These are phyloP conservation scores for Phellopilus nigrolimitatus DNA, from an alignment of 1,284 basidiomycete species.

Conservation along the genomic window DNA sequence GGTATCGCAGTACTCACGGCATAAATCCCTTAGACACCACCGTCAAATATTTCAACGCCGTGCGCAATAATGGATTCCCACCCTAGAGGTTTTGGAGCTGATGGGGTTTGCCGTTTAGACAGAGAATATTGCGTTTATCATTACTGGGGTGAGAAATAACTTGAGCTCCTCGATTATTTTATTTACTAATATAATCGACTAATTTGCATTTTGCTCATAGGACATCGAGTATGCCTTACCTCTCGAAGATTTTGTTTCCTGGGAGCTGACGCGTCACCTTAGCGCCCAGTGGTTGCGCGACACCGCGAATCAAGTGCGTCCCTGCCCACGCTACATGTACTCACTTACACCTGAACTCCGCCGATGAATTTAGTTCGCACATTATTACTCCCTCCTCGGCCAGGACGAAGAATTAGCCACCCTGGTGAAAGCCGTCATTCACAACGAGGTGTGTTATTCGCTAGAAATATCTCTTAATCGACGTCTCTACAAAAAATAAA, in stretches of 20 bases:
- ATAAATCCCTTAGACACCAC: too few relatives aligned
- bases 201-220: slow-evolving; percentile 37
- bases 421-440: slow-evolving; percentile 69
- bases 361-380: slow-evolving; percentile 47
- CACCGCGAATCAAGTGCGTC: slow-evolving; percentile 63
- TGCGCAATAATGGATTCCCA: slow-evolving; percentile 28
- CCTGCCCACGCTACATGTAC: not conserved
- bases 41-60: slow-evolving; percentile 63
- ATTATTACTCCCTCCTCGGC: slow-evolving; percentile 55
- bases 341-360: slow-evolving; percentile 11
- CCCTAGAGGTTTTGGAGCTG: not conserved
- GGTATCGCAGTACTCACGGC: too few relatives aligned
- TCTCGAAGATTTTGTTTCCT: too few relatives aligned
- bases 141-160: slow-evolving; percentile 60
- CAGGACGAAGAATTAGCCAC: slow-evolving; percentile 54
- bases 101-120: slow-evolving; percentile 34
- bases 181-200: too few relatives aligned
- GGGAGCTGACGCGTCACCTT: not conserved
- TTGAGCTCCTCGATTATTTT: too few relatives aligned
- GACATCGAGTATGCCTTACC: slow-evolving; percentile 54
- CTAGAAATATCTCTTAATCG: too few relatives aligned
- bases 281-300: slow-evolving; percentile 56
- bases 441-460: slow-evolving; percentile 54
- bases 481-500: too few relatives aligned
- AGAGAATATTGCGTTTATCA: slow-evolving; percentile 70